Evolutionary conservation across 2,329 filamentous ascomycete genomes (phyloP).

Genomic region (Cordyceps javanica): DNA sequence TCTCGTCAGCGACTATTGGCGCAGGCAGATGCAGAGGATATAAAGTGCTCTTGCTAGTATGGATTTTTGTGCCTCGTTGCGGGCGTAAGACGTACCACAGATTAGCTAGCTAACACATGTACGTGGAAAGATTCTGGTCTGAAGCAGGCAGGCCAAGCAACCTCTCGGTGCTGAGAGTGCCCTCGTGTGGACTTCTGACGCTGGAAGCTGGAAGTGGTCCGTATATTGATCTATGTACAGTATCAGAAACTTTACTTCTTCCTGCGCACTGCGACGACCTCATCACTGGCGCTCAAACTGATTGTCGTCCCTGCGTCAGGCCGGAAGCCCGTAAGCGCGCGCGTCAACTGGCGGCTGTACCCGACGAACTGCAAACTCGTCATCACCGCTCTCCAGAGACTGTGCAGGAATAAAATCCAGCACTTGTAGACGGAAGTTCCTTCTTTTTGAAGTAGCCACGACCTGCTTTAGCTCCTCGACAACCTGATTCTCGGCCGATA

Average conservation of each 20-base stretch:
- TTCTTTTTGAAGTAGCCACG: not conserved
- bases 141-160: not conserved
- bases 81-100: not conserved
- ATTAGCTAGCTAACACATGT: not conserved
- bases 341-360: not conserved
- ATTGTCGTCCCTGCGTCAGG: not conserved
- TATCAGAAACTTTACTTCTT: not conserved
- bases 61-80: not conserved
- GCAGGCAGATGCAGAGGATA: not conserved
- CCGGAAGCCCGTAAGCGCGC: not conserved
- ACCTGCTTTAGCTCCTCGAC: not conserved
- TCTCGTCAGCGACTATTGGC: not conserved
- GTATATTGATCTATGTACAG: not conserved
- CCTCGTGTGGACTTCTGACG: too few relatives aligned
- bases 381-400: not conserved
- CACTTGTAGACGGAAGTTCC: not conserved
- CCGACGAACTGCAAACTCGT: not conserved
- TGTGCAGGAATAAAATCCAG: not conserved
- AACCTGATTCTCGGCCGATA: not conserved
- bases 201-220: too few relatives aligned
- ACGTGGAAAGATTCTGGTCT: not conserved
- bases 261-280: not conserved
- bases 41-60: not conserved
- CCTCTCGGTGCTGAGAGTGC: too few relatives aligned
- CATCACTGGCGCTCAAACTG: not conserved